A percentile compares a stretch with the other conserved stretches of the same genome.
These are phyloP conservation scores for Colletotrichum ledebouriae DNA, from an alignment of 2,329 filamentous ascomycete species.

Conservation along the genomic window DNA sequence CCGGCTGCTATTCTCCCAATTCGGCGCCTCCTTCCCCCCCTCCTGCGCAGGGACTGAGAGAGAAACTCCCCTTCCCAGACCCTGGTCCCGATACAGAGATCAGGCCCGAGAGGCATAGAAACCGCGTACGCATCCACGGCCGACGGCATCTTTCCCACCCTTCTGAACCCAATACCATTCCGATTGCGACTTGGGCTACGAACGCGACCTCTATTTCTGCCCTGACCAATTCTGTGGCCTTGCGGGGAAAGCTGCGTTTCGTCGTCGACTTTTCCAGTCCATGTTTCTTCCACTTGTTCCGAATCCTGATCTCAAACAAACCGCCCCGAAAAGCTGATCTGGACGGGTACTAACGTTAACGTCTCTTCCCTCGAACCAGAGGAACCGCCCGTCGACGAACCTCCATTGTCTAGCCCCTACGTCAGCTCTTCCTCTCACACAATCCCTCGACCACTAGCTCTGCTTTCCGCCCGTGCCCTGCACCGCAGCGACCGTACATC, in stretches of 20 bases:
- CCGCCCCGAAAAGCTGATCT: constrained; percentile 16
- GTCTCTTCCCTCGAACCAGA: constrained; percentile 22
- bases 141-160: constrained; percentile 5
- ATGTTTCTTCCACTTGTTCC: constrained; percentile 20
- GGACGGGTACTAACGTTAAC: not conserved
- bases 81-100: constrained; percentile 32
- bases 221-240: constrained; percentile 18
- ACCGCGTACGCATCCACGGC: constrained; percentile 32
- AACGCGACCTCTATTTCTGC: constrained; percentile 8
- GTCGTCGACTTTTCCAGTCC: constrained; percentile 13
- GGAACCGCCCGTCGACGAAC: constrained; percentile 16
- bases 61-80: constrained; percentile 16
- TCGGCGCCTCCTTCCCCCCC: not conserved
- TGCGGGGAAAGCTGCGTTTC: constrained; percentile 27
- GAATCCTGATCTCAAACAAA: not conserved
- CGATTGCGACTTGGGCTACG: constrained; percentile 8
- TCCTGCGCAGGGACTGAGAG: not conserved
- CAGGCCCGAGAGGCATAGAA: constrained; percentile 14
- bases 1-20: not conserved
- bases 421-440: constrained; percentile 29
- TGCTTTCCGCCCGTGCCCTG: constrained; percentile 28
- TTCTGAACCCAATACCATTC: constrained; percentile 8
- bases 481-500: constrained; percentile 19
- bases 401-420: constrained; percentile 26
- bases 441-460: constrained; percentile 29